These are phyloP conservation scores for Cyphellophora attinorum DNA, from an alignment of 2,329 filamentous ascomycete species.

Conservation along the genomic window DNA sequence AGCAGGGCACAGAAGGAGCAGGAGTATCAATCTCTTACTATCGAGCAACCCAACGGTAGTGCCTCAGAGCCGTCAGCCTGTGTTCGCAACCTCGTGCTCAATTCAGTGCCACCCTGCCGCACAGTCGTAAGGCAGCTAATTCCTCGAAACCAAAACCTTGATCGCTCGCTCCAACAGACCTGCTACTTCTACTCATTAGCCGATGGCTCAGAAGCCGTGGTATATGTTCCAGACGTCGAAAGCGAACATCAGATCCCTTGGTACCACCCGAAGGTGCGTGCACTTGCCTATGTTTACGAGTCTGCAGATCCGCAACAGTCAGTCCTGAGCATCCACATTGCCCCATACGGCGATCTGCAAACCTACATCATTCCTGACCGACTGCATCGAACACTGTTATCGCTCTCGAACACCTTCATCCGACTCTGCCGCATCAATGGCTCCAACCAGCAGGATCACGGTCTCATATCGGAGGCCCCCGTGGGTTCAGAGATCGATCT, in stretches of 20 bases:
- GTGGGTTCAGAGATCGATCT: conserved; percentile 57
- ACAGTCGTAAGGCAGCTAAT: conserved; percentile 68
- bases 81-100: conserved; percentile 10
- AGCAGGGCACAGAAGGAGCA: conserved; percentile 25
- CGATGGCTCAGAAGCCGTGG: conserved; percentile 39
- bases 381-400: conserved; percentile 28
- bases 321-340: too few species aligned
- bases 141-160: conserved; percentile 69
- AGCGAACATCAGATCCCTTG: conserved; percentile 61
- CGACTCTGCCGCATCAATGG: conserved; percentile 20
- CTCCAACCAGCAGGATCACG: conserved; percentile 50
- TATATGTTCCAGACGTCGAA: conserved; percentile 68
- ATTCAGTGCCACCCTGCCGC: conserved; percentile 37
- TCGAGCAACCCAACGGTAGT: neutral
- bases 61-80: neutral
- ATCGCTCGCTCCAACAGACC: conserved; percentile 69
- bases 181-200: conserved; percentile 58
- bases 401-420: conserved; percentile 27
- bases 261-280: conserved; percentile 72
- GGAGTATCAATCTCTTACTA: conserved; percentile 7
- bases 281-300: conserved; percentile 66
- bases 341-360: too few species aligned
- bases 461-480: conserved; percentile 51
- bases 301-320: conserved; percentile 32
- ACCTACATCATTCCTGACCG: conserved; percentile 24